phyloP scores from a whole-genome alignment of 768 basidiomycete species.

The Amanita pallidorosea region DNA sequence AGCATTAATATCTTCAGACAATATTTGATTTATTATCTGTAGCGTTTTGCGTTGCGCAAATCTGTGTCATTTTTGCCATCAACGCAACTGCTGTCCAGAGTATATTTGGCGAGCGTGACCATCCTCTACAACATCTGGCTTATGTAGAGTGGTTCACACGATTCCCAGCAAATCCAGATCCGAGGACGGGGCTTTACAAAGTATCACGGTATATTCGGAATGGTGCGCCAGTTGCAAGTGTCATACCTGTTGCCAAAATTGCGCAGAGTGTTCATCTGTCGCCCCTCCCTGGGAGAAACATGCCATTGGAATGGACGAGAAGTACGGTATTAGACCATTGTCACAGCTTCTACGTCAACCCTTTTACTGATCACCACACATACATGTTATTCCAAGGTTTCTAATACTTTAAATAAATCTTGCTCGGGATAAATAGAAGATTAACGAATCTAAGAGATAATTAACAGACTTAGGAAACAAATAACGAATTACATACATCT shows the following conservation, averaged over 20 bases:
- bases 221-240: conserved; percentile 7
- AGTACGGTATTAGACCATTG: conserved; percentile 17
- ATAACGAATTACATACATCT: no score
- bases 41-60: conserved; percentile 7
- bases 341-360: conserved; percentile 14
- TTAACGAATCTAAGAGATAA: no score
- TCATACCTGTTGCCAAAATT: conserved; percentile 11
- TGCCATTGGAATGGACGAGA: conserved; percentile 14
- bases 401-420: no score
- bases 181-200: no score
- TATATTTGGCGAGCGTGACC: no score
- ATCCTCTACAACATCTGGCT: no score
- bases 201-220: neutral
- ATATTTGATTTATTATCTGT: conserved; percentile 6
- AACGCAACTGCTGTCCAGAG: neutral
- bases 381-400: conserved; percentile 6
- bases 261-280: neutral
- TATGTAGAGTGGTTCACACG: no score
- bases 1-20: conserved; percentile 1
- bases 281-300: conserved; percentile 13
- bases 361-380: conserved; percentile 14
- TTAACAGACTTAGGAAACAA: no score
- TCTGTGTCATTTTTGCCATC: conserved; percentile 6
- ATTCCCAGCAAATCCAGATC: no score
- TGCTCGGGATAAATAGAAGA: no score